Percentiles rank a stretch among this genome's conserved stretches.
Evolutionary conservation across 768 basidiomycete species (phyloP).

Genomic region (Suillus brevipes): DNA sequence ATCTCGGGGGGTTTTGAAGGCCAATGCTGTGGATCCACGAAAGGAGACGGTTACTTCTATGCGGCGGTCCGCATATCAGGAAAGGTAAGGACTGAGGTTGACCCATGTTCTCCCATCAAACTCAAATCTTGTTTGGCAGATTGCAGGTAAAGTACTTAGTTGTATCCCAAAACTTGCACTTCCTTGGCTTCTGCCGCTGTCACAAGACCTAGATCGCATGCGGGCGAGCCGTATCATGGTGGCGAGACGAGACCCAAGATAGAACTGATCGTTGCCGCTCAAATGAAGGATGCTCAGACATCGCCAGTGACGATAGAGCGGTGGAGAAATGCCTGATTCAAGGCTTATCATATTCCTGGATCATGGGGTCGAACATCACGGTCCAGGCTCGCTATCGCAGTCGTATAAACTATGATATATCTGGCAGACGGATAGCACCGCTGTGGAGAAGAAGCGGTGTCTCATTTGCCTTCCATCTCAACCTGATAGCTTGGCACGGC

Average conservation of each 20-base stretch:
- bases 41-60: constrained; percentile 78
- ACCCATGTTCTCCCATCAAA: constrained; percentile 8
- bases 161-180: constrained; percentile 12
- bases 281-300: constrained; percentile 26
- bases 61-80: constrained; percentile 91
- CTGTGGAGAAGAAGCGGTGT: constrained; percentile 54
- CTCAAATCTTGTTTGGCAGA: constrained; percentile 31
- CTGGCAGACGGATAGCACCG: background rate
- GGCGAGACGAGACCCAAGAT: constrained; percentile 32
- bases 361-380: constrained; percentile 20
- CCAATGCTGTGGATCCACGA: constrained; percentile 33
- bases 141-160: constrained; percentile 49
- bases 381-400: constrained; percentile 31
- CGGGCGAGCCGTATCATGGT: constrained; percentile 33
- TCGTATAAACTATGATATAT: constrained; percentile 12
- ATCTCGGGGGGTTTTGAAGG: constrained; percentile 40
- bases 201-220: constrained; percentile 28
- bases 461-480: constrained; percentile 18
- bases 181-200: constrained; percentile 18
- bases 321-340: constrained; percentile 15
- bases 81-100: constrained; percentile 53
- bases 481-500: background rate
- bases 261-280: constrained; percentile 26
- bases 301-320: constrained; percentile 22
- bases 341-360: constrained; percentile 18